phyloP scores from a whole-genome alignment of 1,284 basidiomycete species.

The Sporisorium reilianum region DNA sequence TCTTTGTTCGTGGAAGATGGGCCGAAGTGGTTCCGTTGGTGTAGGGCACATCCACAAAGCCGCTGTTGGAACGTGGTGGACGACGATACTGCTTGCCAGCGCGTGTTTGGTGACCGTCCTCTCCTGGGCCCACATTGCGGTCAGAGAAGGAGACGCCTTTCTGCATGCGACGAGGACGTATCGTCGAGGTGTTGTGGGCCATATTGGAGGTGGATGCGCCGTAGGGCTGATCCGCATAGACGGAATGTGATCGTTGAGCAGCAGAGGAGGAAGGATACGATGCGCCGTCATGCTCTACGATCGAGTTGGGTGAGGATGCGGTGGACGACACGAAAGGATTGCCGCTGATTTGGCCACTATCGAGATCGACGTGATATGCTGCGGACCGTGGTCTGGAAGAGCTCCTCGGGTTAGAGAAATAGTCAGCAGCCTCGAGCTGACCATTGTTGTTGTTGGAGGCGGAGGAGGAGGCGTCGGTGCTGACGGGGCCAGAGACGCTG shows the following conservation, averaged over 20 bases:
- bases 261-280: background rate
- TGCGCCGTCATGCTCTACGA: slow-evolving; percentile 11
- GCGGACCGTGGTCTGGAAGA: slow-evolving; percentile 18
- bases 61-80: slow-evolving; percentile 44
- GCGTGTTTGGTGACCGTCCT: slow-evolving; percentile 28
- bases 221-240: slow-evolving; percentile 28
- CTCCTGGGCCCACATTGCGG: slow-evolving; percentile 38
- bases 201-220: slow-evolving; percentile 7
- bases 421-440: slow-evolving; percentile 30
- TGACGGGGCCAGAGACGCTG: slow-evolving; percentile 20
- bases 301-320: slow-evolving; percentile 24
- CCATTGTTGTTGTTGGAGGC: background rate
- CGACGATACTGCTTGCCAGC: slow-evolving; percentile 27
- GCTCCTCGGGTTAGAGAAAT: slow-evolving; percentile 23
- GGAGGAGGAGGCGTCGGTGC: background rate
- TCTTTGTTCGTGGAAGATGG: slow-evolving; percentile 43
- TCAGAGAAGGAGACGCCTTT: slow-evolving; percentile 57
- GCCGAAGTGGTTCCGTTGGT: background rate
- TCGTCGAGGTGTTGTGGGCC: slow-evolving; percentile 23
- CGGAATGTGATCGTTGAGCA: background rate
- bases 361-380: slow-evolving; percentile 43
- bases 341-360: slow-evolving; percentile 39
- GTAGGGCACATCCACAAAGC: slow-evolving; percentile 24
- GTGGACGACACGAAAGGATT: slow-evolving; percentile 26
- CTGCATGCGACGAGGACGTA: slow-evolving; percentile 25